phyloP scores from a whole-genome alignment of 1,139 yeast species.

The Blastobotrys ciferrii region DNA sequence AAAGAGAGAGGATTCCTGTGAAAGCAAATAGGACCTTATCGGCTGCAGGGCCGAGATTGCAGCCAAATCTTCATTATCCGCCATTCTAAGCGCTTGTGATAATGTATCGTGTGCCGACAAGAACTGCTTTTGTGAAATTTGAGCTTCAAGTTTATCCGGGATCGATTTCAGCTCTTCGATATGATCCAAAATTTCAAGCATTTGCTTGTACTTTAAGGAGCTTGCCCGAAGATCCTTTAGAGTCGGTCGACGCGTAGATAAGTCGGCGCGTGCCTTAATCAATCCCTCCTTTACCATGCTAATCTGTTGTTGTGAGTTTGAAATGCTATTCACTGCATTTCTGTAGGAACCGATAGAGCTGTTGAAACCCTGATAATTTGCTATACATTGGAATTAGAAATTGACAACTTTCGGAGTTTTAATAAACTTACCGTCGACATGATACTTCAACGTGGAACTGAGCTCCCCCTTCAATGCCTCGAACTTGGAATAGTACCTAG shows the following conservation, averaged over 20 bases:
- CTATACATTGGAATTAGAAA: slow-evolving; percentile 12
- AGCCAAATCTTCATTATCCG: slow-evolving; percentile 62
- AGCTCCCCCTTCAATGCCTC: slow-evolving; percentile 60
- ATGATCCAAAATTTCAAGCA: slow-evolving; percentile 69
- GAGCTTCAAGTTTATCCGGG: slow-evolving; percentile 64
- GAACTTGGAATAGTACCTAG: slow-evolving; percentile 61
- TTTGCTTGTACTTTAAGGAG: slow-evolving; percentile 60
- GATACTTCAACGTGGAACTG: slow-evolving; percentile 52
- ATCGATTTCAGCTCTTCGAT: slow-evolving; percentile 59
- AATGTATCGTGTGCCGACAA: slow-evolving; percentile 66
- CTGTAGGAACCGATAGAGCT: slow-evolving; percentile 78
- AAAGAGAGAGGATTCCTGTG: slow-evolving; percentile 61
- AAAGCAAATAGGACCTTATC: slow-evolving; percentile 55
- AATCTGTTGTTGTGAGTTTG: slow-evolving; percentile 57
- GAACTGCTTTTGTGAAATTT: slow-evolving; percentile 65
- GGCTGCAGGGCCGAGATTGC: slow-evolving; percentile 58
- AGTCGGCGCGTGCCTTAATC: slow-evolving; percentile 46
- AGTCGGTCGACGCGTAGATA: slow-evolving; percentile 54
- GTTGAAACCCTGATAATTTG: slow-evolving; percentile 79
- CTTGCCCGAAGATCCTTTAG: slow-evolving; percentile 64
- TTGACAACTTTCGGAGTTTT: background rate
- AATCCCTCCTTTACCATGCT: slow-evolving; percentile 52
- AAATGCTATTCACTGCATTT: slow-evolving; percentile 53
- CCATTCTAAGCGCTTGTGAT: slow-evolving; percentile 52
- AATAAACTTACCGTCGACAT: slow-evolving; percentile 53